These are phyloP conservation scores for Verticillium klebahnii DNA, from an alignment of 2,329 filamentous ascomycete genomes.

Conservation along the genomic window DNA sequence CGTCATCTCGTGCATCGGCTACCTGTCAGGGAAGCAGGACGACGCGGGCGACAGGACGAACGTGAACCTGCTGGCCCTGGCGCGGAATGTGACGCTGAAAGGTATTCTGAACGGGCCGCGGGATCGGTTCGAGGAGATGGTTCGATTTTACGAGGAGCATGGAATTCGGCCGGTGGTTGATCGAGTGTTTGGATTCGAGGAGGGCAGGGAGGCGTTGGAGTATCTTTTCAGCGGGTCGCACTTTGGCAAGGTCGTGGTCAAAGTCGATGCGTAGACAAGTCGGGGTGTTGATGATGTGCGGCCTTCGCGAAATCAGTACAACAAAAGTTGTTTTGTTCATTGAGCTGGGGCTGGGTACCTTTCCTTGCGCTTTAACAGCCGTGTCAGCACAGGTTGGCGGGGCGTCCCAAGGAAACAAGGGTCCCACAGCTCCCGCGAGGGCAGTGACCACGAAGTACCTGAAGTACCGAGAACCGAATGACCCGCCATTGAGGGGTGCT, in stretches of 20 bases:
- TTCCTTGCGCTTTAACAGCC: too few relatives aligned
- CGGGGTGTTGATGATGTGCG: not conserved
- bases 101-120: conserved; percentile 58
- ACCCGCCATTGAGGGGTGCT: too few relatives aligned
- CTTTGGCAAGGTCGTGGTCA: conserved; percentile 54
- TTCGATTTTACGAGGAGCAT: conserved; percentile 37
- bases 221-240: conserved; percentile 49
- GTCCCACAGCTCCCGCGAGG: too few relatives aligned
- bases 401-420: too few relatives aligned
- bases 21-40: conserved; percentile 50
- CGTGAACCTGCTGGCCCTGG: conserved; percentile 51
- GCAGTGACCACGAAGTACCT: not conserved
- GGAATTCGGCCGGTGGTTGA: conserved; percentile 43
- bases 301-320: too few relatives aligned
- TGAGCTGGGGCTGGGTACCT: too few relatives aligned
- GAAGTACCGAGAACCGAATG: too few relatives aligned
- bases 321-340: too few relatives aligned
- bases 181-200: conserved; percentile 39
- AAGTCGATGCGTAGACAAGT: conserved; percentile 22
- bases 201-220: conserved; percentile 44
- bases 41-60: conserved; percentile 48
- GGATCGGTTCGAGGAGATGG: conserved; percentile 50
- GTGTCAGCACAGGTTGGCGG: too few relatives aligned
- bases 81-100: conserved; percentile 41
- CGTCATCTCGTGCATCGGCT: conserved; percentile 46